Evolutionary conservation across 2,329 filamentous ascomycete species (phyloP).

Genomic region (Neurospora sp.): DNA sequence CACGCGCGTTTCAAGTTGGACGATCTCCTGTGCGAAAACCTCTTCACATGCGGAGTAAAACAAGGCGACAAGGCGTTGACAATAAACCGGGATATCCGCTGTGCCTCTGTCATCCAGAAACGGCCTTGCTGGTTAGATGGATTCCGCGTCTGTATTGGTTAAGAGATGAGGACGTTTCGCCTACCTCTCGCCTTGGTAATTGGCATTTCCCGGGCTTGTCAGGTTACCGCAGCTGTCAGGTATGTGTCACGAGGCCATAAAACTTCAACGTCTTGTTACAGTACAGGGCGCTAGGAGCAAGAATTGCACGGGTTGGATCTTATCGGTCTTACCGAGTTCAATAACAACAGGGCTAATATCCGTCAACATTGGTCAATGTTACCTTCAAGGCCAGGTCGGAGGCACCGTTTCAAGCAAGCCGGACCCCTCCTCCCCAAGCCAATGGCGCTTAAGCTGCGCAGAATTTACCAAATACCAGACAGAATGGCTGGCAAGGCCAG

Average conservation of each 20-base stretch:
- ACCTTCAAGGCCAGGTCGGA: background rate
- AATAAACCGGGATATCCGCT: background rate
- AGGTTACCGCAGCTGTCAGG: background rate
- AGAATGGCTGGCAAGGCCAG: background rate
- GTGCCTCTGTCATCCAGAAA: background rate
- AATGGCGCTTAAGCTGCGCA: background rate
- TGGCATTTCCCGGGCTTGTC: background rate
- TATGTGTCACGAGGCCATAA: background rate
- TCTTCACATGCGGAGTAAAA: background rate
- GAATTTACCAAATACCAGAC: background rate
- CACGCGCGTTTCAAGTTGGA: background rate
- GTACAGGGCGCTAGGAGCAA: background rate
- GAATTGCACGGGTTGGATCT: background rate
- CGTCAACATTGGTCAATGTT: background rate
- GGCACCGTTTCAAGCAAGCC: background rate
- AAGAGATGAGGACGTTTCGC: background rate
- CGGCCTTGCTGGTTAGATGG: background rate
- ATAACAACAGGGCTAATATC: background rate
- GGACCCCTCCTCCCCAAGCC: background rate
- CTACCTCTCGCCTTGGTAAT: background rate
- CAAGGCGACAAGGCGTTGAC: background rate
- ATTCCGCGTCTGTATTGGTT: background rate
- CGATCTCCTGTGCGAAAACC: background rate
- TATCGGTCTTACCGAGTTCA: background rate
- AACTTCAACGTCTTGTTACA: background rate